These are phyloP conservation scores for Piloderma croceum DNA, from an alignment of 768 basidiomycete species.

Conservation along the genomic window DNA sequence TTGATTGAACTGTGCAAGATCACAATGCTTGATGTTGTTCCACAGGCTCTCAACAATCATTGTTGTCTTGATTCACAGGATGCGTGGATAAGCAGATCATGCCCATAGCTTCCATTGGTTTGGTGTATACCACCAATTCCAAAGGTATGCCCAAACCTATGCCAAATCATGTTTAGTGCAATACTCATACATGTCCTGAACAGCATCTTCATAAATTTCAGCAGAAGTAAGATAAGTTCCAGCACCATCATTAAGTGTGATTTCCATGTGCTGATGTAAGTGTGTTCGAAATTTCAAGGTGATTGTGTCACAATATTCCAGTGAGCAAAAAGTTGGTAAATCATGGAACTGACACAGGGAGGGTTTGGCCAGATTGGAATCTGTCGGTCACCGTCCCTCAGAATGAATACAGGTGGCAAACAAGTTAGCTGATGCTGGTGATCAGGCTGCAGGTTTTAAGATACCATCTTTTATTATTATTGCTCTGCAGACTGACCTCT, in stretches of 20 bases:
- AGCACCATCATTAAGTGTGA: conserved; percentile 14
- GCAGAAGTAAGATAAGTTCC: too few species aligned
- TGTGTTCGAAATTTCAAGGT: conserved; percentile 14
- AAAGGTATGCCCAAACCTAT: conserved; percentile 26
- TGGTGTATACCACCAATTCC: conserved; percentile 25
- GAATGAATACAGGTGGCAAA: conserved; percentile 12
- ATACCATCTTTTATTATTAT: too few species aligned
- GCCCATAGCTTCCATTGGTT: conserved; percentile 22
- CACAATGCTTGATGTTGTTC: conserved; percentile 19
- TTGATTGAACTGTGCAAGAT: conserved; percentile 17
- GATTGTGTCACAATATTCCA: conserved; percentile 10
- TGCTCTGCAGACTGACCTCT: too few species aligned
- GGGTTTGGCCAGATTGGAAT: conserved; percentile 14
- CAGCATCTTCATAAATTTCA: too few species aligned
- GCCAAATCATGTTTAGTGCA: conserved; percentile 17
- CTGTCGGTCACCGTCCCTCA: conserved; percentile 4
- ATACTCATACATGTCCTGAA: conserved; percentile 19
- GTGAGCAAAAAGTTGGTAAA: conserved; percentile 12
- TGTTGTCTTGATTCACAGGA: conserved; percentile 21
- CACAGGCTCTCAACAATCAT: conserved; percentile 24
- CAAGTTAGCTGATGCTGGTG: too few species aligned
- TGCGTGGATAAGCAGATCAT: too few species aligned
- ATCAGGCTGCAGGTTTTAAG: too few species aligned
- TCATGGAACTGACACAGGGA: conserved; percentile 4
- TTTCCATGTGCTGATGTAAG: conserved; percentile 16